These are phyloP conservation scores for Macadamia tetraphylla DNA, from an alignment of 164 flowering plant species.

Conservation along the genomic window DNA sequence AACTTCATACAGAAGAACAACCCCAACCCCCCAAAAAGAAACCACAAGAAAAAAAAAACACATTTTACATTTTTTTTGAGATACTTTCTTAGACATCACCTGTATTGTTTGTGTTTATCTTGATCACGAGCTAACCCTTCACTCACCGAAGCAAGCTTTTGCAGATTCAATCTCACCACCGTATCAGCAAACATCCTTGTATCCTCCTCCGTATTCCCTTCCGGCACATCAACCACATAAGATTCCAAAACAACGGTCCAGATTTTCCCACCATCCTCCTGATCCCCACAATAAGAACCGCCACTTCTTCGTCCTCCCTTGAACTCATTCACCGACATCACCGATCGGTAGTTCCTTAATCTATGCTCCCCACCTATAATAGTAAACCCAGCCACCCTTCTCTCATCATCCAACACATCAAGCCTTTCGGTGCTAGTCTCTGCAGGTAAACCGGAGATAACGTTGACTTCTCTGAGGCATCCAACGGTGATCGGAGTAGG, in stretches of 20 bases:
- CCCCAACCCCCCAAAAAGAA: too few species aligned
- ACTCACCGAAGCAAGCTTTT: conserved; percentile 73
- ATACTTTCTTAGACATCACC: background rate
- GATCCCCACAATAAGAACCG: too few species aligned
- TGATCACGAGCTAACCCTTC: conserved; percentile 33
- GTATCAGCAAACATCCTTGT: conserved; percentile 93
- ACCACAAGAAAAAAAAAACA: background rate
- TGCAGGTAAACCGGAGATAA: conserved; percentile 37
- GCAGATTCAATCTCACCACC: conserved; percentile 79
- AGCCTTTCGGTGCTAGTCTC: conserved; percentile 31
- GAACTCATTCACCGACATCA: conserved; percentile 67
- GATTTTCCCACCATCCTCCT: conserved; percentile 30
- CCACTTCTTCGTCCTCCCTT: background rate
- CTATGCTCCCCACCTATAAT: conserved; percentile 64
- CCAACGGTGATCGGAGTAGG: conserved; percentile 29
- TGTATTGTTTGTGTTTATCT: background rate
- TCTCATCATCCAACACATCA: conserved; percentile 32
- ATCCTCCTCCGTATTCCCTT: conserved; percentile 91
- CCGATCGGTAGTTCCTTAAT: conserved; percentile 74
- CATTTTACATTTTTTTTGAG: background rate
- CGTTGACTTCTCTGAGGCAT: conserved; percentile 27
- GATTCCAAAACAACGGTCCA: conserved; percentile 80
- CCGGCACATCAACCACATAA: conserved; percentile 91
- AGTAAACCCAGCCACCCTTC: conserved; percentile 34
- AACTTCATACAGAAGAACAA: too few species aligned